A percentile compares a stretch with the other conserved stretches of the same genome.
phyloP scores from a whole-genome alignment of 2,329 filamentous ascomycete species.

The Talaromyces piceae region DNA sequence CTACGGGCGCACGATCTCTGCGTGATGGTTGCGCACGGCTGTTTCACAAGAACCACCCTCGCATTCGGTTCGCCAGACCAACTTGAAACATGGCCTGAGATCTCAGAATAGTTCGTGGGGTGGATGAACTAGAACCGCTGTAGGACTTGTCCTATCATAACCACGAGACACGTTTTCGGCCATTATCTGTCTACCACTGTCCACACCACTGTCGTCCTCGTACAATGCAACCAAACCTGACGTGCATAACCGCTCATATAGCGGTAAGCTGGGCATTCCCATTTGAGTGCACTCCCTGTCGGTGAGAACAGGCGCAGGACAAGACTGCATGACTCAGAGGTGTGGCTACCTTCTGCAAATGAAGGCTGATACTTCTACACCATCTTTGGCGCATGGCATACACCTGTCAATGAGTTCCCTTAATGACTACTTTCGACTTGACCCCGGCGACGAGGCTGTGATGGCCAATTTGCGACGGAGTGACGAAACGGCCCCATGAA shows the following conservation, averaged over 20 bases:
- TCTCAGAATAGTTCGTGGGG: background rate
- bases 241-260: background rate
- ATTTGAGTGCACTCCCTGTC: background rate
- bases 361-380: background rate
- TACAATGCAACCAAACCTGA: background rate
- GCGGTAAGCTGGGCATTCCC: background rate
- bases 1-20: background rate
- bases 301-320: background rate
- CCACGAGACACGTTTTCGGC: background rate
- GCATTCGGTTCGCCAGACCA: background rate
- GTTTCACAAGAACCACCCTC: too few species aligned
- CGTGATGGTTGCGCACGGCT: too few species aligned
- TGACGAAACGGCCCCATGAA: background rate
- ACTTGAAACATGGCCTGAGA: background rate
- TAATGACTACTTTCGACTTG: background rate
- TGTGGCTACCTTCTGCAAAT: background rate
- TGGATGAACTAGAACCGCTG: background rate
- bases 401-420: background rate
- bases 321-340: background rate
- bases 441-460: background rate
- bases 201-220: background rate
- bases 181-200: background rate
- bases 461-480: background rate
- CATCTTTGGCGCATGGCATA: background rate
- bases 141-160: background rate